These are phyloP conservation scores for Orbilia oligospora DNA, from an alignment of 2,329 filamentous ascomycete genomes.

Conservation along the genomic window DNA sequence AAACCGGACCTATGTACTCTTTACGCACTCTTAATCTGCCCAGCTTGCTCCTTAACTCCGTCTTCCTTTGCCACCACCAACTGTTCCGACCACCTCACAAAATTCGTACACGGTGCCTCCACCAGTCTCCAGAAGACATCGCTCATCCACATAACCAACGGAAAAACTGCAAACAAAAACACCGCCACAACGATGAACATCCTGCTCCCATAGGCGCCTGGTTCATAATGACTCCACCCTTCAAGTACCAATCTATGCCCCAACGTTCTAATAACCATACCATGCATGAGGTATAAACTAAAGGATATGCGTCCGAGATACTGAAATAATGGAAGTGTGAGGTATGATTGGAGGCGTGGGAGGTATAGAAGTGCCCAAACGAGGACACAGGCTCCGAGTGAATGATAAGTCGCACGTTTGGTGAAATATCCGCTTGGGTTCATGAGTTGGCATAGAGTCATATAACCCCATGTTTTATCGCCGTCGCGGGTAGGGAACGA, in stretches of 20 bases:
- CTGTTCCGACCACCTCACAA: conserved; percentile 73
- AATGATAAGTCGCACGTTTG: conserved; percentile 40
- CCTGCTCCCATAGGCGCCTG: conserved; percentile 69
- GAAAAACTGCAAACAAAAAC: conserved; percentile 70
- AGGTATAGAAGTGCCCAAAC: conserved; percentile 65
- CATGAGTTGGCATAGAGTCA: conserved; percentile 27
- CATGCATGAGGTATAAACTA: conserved; percentile 75
- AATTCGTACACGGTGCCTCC: conserved; percentile 73
- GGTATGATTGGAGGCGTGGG: conserved; percentile 70
- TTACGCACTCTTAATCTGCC: conserved; percentile 27
- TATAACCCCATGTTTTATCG: conserved; percentile 36
- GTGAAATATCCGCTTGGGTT: conserved; percentile 16
- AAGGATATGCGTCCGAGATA: conserved; percentile 76
- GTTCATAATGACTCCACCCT: conserved; percentile 70
- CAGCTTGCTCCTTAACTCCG: not conserved
- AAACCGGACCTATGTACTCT: too few relatives aligned
- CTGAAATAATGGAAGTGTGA: conserved; percentile 71
- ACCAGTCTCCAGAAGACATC: conserved; percentile 74
- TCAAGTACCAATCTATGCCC: conserved; percentile 70
- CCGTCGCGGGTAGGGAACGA: conserved; percentile 51
- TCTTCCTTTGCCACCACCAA: conserved; percentile 48
- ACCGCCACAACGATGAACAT: conserved; percentile 71
- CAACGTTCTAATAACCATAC: conserved; percentile 71
- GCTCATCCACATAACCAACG: conserved; percentile 72
- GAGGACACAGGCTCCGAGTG: conserved; percentile 58